A percentile compares a stretch with the other conserved stretches of the same genome.
phyloP scores from a whole-genome alignment of 2,329 filamentous ascomycete genomes.

The Acephala macrosclerotiorum region DNA sequence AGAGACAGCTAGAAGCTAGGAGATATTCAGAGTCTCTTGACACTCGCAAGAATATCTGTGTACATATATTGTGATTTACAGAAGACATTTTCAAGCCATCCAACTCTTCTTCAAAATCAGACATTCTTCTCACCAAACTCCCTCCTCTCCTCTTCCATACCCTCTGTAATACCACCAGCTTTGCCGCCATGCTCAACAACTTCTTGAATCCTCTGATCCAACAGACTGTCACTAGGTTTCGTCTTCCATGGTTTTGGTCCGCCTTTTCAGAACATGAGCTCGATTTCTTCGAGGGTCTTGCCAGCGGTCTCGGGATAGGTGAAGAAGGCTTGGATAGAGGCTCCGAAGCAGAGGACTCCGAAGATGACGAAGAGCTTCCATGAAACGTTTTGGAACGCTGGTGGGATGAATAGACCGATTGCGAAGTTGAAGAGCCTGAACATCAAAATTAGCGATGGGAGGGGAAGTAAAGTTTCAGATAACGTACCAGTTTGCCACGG shows the following conservation, averaged over 20 bases:
- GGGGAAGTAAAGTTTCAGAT: no score
- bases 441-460: not conserved
- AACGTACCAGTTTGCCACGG: conserved; percentile 56
- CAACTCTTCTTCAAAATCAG: not conserved
- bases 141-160: conserved; percentile 6
- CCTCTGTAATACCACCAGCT: conserved; percentile 7
- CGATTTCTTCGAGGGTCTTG: conserved; percentile 46
- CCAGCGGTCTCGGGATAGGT: conserved; percentile 46
- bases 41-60: no score
- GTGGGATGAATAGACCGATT: conserved; percentile 63
- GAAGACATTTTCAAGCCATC: no score
- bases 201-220: conserved; percentile 32
- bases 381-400: conserved; percentile 63
- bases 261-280: conserved; percentile 40
- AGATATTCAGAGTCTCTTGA: no score
- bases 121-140: conserved; percentile 8
- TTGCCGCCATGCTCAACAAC: conserved; percentile 23
- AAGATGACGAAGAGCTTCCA: conserved; percentile 61
- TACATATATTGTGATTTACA: no score
- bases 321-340: conserved; percentile 43
- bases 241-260: conserved; percentile 36
- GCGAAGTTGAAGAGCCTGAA: conserved; percentile 62
- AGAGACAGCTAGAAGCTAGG: no score
- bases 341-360: conserved; percentile 54
- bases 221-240: conserved; percentile 26